Evolutionary conservation across 1,139 yeast species (phyloP).

Genomic region (Blastobotrys arbuscula): DNA sequence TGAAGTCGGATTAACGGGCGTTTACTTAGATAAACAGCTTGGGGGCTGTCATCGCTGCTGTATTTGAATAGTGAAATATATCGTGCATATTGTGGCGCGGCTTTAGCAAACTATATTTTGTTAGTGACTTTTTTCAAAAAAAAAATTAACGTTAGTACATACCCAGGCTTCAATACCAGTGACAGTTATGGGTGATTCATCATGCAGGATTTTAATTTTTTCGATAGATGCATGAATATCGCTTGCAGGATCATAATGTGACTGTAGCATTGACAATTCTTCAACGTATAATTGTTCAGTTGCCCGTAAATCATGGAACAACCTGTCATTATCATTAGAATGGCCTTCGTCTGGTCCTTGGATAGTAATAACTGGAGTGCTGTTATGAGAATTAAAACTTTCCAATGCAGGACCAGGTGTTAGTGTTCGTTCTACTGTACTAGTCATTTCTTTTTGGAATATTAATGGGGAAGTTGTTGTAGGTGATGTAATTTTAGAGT

Average conservation of each 20-base stretch:
- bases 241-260: conserved; percentile 1
- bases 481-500: not conserved
- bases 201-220: conserved; percentile 1
- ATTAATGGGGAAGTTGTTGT: not conserved
- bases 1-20: conserved; percentile 40
- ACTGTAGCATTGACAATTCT: conserved; percentile 8
- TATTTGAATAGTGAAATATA: conserved; percentile 35
- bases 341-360: not conserved
- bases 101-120: conserved; percentile 8
- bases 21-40: conserved; percentile 35
- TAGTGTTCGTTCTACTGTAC: not conserved
- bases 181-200: conserved; percentile 6
- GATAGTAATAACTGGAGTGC: not conserved
- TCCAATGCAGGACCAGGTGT: conserved; percentile 8
- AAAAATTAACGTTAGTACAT: not conserved
- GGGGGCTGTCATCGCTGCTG: conserved; percentile 33
- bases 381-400: not conserved
- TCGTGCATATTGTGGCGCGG: conserved; percentile 23
- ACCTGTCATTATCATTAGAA: not conserved
- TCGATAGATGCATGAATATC: conserved; percentile 8
- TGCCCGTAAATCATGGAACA: conserved; percentile 1
- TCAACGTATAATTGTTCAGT: conserved; percentile 9
- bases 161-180: conserved; percentile 10
- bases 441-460: not conserved
- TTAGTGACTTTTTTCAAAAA: not conserved